Evolutionary conservation across 1,284 basidiomycete genomes (phyloP).

Genomic region (Puccinia novopanici): DNA sequence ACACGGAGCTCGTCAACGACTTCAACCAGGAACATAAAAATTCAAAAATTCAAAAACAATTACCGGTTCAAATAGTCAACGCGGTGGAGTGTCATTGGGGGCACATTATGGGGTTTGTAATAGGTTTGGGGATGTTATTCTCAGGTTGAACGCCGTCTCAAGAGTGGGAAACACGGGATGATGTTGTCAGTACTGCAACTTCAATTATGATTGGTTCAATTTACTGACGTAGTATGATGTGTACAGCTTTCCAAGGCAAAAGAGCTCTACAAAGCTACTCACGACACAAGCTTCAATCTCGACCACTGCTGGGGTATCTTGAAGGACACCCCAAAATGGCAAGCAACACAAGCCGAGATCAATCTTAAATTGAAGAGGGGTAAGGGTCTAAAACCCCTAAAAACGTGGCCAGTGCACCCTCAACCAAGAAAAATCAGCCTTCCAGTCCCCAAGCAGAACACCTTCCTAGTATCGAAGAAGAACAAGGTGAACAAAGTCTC

Average conservation of each 20-base stretch:
- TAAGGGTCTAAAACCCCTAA: background rate
- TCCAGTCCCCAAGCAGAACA: background rate
- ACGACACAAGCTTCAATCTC: background rate
- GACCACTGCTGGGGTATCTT: constrained; percentile 11
- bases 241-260: constrained; percentile 10
- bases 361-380: background rate
- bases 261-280: background rate
- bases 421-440: too few relatives aligned
- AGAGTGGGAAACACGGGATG: background rate
- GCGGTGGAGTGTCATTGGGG: background rate
- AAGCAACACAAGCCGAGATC: background rate
- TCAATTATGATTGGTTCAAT: background rate
- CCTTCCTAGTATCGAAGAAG: too few relatives aligned
- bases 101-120: background rate
- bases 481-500: too few relatives aligned
- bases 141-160: background rate
- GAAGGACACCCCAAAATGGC: constrained; percentile 15
- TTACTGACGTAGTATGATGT: background rate
- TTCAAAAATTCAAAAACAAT: background rate
- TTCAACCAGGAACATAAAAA: background rate
- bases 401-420: background rate
- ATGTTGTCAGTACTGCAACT: background rate
- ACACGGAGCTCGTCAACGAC: background rate
- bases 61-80: background rate
- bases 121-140: background rate